Conservation (phyloP, 1,139 yeast species). For the Suhomyces bokatorum region DNA sequence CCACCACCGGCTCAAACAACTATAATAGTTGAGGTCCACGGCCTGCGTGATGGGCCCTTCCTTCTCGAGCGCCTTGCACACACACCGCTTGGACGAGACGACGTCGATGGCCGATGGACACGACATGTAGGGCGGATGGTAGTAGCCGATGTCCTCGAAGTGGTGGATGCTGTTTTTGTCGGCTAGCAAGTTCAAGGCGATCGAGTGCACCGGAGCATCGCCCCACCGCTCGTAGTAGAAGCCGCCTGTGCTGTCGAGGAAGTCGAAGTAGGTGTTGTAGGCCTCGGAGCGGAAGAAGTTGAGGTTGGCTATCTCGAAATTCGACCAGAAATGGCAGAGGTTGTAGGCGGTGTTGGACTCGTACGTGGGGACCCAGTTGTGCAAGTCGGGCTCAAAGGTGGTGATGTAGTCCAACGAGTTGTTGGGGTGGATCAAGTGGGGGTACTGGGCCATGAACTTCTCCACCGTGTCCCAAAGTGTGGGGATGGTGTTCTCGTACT, state of each 20-base stretch:
- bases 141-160: slow-evolving; percentile 89
- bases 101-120: slow-evolving; percentile 67
- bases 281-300: slow-evolving; percentile 75
- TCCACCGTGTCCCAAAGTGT: slow-evolving; percentile 79
- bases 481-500: slow-evolving; percentile 54
- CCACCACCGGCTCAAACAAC: slow-evolving; percentile 91
- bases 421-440: slow-evolving; percentile 65
- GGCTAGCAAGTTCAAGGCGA: slow-evolving; percentile 67
- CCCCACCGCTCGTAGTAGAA: slow-evolving; percentile 97
- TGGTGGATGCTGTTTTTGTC: slow-evolving; percentile 75
- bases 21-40: slow-evolving; percentile 60
- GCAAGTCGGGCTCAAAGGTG: slow-evolving; percentile 50
- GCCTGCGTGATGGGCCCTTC: slow-evolving; percentile 38
- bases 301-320: slow-evolving; percentile 83
- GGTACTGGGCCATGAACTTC: slow-evolving; percentile 58
- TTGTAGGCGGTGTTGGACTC: slow-evolving; percentile 61
- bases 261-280: slow-evolving; percentile 68
- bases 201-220: slow-evolving; percentile 94
- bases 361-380: slow-evolving; percentile 19
- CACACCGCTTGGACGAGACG: slow-evolving; percentile 62
- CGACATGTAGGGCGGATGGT: slow-evolving; percentile 76
- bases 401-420: slow-evolving; percentile 72
- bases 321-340: slow-evolving; percentile 93
- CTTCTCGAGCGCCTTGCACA: slow-evolving; percentile 51
- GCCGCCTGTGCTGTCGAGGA: slow-evolving; percentile 73